Base-by-base conservation (phyloP, 176 grass and related monocot genomes). In the Hsuehochloa calcarea region DNA sequence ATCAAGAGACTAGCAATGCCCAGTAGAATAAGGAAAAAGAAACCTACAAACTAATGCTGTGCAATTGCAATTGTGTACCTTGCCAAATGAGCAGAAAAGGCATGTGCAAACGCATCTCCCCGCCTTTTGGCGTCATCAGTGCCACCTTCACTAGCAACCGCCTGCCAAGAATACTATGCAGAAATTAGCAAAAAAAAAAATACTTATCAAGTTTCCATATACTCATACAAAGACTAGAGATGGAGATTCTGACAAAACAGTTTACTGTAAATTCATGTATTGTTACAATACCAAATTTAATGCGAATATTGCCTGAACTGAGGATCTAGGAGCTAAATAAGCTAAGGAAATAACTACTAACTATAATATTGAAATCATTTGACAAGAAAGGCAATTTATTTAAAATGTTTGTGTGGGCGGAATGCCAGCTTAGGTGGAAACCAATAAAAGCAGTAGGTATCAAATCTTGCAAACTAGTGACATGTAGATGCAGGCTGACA, bases 91-190 rank as follows among this genome's bases (percentile, higher is more conserved):
- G 96, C 93, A 83, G 96, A 98, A 88, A 98, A 98, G 31, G 96
- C 96, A 87, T 87, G 93, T 8, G 91, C 96, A 89, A 98, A 98
- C 41, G 93, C 96, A 88, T 98, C 96, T 72, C 96, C 96, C 60
- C 93, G 89, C 82, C 88, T 93, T 92, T 95, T 96, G 37, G 96
- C 93, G 72, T 98, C 96, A 75, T 96, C 93, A 27, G 91, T 98
- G 72, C 96, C 96, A 83, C 96, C 96, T 98, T 98, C 96, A 85
- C 91, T 98, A 70, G 96, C 96, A 89, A 98, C 96, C 14, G 96
- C 96, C 96, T 98, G 76, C 22, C 88, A 61, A 72, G 51, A 80
- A 80, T 31, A 79, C 34, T 20, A 68, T 45, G 22, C n/a, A 68
- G 23, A 72, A 58, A 40, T 73, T 75, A 74, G 41, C 43, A 25